phyloP scores from a whole-genome alignment of 2,329 filamentous ascomycete species.

The Trichothecium sympodiale region DNA sequence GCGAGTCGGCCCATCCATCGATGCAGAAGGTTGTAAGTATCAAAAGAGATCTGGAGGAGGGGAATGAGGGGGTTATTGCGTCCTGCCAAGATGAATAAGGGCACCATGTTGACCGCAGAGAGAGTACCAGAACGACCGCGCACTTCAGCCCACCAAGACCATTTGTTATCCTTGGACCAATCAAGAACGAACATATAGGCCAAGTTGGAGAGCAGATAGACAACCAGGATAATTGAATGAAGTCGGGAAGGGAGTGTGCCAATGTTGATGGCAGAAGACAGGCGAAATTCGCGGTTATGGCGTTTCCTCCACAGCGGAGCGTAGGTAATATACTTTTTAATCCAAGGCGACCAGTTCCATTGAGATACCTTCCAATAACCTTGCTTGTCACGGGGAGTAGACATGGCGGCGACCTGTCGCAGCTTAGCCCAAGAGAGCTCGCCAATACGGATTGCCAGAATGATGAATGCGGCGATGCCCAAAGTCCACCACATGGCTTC shows the following conservation, averaged over 20 bases:
- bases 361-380: constrained; percentile 47
- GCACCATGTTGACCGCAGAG: constrained; percentile 82
- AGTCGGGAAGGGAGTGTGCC: constrained; percentile 56
- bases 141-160: constrained; percentile 65
- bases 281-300: constrained; percentile 55
- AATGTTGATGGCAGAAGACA: constrained; percentile 48
- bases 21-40: constrained; percentile 74
- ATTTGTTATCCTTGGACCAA: constrained; percentile 46
- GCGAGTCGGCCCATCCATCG: constrained; percentile 71
- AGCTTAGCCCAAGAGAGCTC: constrained; percentile 45
- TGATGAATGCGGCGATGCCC: constrained; percentile 40
- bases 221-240: constrained; percentile 43
- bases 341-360: constrained; percentile 47
- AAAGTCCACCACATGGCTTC: constrained; percentile 50
- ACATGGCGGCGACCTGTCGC: constrained; percentile 50
- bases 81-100: constrained; percentile 76
- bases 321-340: constrained; percentile 51
- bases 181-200: constrained; percentile 52
- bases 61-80: constrained; percentile 88
- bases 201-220: constrained; percentile 50
- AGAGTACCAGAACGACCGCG: constrained; percentile 78
- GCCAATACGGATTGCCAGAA: constrained; percentile 41
- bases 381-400: constrained; percentile 37
- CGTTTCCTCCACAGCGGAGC: constrained; percentile 54
- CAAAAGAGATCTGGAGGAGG: constrained; percentile 79